These are phyloP conservation scores for Hypoxylon fuscum DNA, from an alignment of 495 filamentous ascomycete genomes.

Conservation along the genomic window DNA sequence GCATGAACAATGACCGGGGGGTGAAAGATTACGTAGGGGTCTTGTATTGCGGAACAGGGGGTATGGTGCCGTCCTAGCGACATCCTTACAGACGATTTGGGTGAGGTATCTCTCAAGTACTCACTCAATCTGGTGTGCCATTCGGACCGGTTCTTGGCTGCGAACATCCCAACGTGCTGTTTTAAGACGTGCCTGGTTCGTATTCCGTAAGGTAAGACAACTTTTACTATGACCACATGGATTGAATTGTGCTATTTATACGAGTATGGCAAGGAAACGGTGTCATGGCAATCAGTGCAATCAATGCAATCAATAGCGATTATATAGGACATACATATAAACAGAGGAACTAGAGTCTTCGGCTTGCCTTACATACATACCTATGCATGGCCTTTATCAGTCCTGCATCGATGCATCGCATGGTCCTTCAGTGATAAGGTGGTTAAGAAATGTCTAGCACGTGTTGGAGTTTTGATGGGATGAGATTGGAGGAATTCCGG, in stretches of 20 bases:
- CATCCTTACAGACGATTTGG: not conserved
- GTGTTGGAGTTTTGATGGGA: too few species aligned
- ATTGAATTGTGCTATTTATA: too few species aligned
- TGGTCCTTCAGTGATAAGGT: slow-evolving; percentile 5
- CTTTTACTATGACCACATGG: slow-evolving; percentile 15
- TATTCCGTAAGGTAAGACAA: slow-evolving; percentile 7
- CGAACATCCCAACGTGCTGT: slow-evolving; percentile 22
- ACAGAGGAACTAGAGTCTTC: too few species aligned
- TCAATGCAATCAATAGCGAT: not conserved
- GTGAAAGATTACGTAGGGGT: slow-evolving; percentile 24
- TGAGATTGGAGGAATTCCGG: slow-evolving; percentile 21
- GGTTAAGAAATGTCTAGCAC: too few species aligned
- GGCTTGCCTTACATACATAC: too few species aligned
- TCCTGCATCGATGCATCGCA: not conserved
- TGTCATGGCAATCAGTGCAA: slow-evolving; percentile 7
- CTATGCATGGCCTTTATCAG: slow-evolving; percentile 16
- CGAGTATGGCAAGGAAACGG: slow-evolving; percentile 11
- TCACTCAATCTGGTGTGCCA: not conserved
- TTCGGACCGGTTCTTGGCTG: slow-evolving; percentile 36
- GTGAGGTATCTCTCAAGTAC: slow-evolving; percentile 1
- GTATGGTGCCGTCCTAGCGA: slow-evolving; percentile 12
- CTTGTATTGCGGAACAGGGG: slow-evolving; percentile 9
- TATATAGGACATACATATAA: not conserved
- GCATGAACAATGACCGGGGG: slow-evolving; percentile 7
- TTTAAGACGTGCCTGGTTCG: slow-evolving; percentile 22